phyloP scores from a whole-genome alignment of 345 rosid genomes.

The Pelargonium nanum region DNA sequence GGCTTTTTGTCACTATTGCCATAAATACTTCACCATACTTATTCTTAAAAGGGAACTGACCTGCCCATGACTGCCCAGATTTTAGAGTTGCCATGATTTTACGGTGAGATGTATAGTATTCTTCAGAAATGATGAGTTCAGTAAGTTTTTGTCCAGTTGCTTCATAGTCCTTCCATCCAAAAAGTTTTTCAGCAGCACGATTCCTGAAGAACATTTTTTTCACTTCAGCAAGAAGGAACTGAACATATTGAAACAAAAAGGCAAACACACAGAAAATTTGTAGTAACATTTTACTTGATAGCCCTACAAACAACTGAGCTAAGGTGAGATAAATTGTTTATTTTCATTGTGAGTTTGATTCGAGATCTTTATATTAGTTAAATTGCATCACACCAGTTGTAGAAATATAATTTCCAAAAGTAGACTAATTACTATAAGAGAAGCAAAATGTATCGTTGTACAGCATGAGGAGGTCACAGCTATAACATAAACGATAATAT shows the following conservation, averaged over 20 bases:
- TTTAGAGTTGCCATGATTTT: slow-evolving; percentile 34
- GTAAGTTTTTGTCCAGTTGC: slow-evolving; percentile 41
- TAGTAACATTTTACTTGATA: background rate
- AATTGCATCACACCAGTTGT: background rate
- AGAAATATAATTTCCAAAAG: background rate
- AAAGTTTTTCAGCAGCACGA: slow-evolving; percentile 64
- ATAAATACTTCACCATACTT: slow-evolving; percentile 56
- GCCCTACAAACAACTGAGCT: background rate
- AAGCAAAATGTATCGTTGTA: background rate
- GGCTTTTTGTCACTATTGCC: slow-evolving; percentile 63
- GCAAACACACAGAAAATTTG: no score
- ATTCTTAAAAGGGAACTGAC: slow-evolving; percentile 73
- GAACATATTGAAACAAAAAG: background rate
- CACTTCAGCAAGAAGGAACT: background rate
- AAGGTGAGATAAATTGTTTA: background rate
- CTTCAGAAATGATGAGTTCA: slow-evolving; percentile 54
- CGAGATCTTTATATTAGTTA: background rate
- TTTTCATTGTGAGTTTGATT: background rate
- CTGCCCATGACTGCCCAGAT: slow-evolving; percentile 65
- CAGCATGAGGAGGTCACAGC: background rate
- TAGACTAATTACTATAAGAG: background rate
- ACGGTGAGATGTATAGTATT: slow-evolving; percentile 26
- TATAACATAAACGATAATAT: no score
- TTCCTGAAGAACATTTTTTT: slow-evolving; percentile 43
- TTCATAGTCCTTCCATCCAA: slow-evolving; percentile 70